Percentiles rank a stretch among this genome's conserved stretches.
Evolutionary conservation across 768 basidiomycete genomes (phyloP).

Genomic region (Panaeolus papilionaceus): DNA sequence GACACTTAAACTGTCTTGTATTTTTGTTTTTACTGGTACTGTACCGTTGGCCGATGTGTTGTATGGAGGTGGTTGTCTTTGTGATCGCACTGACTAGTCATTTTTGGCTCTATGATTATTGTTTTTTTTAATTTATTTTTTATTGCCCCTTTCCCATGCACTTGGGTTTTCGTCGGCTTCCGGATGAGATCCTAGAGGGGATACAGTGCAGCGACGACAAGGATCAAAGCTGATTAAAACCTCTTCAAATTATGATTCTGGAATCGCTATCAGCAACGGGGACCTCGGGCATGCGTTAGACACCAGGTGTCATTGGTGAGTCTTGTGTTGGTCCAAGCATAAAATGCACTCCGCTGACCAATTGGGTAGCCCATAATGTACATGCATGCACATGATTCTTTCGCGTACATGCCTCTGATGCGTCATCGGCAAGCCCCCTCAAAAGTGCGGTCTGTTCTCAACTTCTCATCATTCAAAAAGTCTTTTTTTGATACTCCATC

Average conservation of each 20-base stretch:
- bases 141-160: no score
- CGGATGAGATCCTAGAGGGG: neutral
- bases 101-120: neutral
- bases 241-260: neutral
- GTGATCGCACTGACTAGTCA: conserved; percentile 34
- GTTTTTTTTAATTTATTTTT: no score
- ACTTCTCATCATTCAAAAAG: neutral
- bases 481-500: neutral
- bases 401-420: neutral
- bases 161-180: no score
- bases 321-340: neutral
- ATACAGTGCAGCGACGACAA: neutral
- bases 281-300: neutral
- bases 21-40: conserved; percentile 83
- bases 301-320: neutral
- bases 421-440: neutral
- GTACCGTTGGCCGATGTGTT: conserved; percentile 70
- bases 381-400: neutral
- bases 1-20: conserved; percentile 86
- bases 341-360: neutral
- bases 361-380: neutral
- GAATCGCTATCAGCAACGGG: neutral
- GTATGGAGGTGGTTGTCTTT: conserved; percentile 86
- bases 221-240: neutral
- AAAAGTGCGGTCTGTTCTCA: neutral